Base-by-base conservation (phyloP, 1,139 yeast genomes). In the Yamadazyma dushanensis region DNA sequence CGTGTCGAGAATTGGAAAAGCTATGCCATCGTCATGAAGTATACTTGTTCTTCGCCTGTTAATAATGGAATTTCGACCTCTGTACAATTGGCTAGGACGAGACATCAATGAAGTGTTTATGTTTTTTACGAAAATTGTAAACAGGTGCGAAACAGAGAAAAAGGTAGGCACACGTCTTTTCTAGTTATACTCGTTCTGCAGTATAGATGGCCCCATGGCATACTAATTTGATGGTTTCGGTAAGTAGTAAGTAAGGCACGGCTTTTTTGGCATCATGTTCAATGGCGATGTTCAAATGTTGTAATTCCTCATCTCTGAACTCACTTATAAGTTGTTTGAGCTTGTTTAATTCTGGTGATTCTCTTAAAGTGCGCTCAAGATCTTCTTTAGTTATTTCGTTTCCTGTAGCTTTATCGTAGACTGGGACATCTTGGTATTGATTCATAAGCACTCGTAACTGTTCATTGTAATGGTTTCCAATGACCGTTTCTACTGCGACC, bases 401-500 rank as follows among this genome's bases (percentile, higher is more conserved):
- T 0, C 75, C 76, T 0, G 75, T 66, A 3, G 52, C 56, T 33
- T 73, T 72, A 39, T 75, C 78, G 28, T 59, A 53, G 4, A 70
- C 64, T 3, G 75, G 70, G 13, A 73, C 56, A 27, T 69, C 62
- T 13, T 20, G 21, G 46, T 70, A 81, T 45, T 81, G 83, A 49
- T 78, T 80, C 62, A 74, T 70, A 38, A 92, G 66, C 37, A 83
- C 80, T 37, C 99, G 69, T 45, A 92, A 66, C 59, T 92, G 99
- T 44, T 83, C 81, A 54, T 94, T 92, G 63, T 92, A 92, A 58
- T 92, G 99, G 1, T 87, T 86, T 2, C 98, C 99, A 59, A 92
- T 94, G 2, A 94, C 97, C 0, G 98, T 94, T 61, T 92, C 99
- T 1, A 92, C 98, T 0, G 98, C 98, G 42, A 90, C 97, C 0